A percentile compares a stretch with the other conserved stretches of the same genome.
Conservation (phyloP, 2,329 filamentous ascomycete genomes). For the Xylaria sp. region DNA sequence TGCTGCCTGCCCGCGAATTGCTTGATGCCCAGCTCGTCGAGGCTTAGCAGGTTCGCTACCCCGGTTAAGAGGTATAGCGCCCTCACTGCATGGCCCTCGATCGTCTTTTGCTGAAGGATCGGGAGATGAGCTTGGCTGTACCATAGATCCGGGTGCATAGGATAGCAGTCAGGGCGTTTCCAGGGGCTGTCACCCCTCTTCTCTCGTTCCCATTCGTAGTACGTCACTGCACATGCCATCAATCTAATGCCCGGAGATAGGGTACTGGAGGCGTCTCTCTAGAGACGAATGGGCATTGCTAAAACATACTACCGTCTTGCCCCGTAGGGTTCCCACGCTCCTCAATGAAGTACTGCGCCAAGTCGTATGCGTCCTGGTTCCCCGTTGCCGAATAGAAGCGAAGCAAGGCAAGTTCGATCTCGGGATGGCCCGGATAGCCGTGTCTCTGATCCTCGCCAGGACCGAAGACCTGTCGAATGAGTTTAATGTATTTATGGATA, state of each 20-base stretch:
- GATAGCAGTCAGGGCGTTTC: constrained; percentile 60
- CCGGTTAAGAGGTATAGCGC: constrained; percentile 70
- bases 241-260: neutral
- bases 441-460: constrained; percentile 60
- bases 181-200: constrained; percentile 61
- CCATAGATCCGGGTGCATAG: constrained; percentile 55
- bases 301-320: constrained; percentile 53
- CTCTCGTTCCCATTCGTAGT: constrained; percentile 65
- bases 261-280: neutral
- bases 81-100: constrained; percentile 70
- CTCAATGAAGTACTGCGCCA: constrained; percentile 67
- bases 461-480: constrained; percentile 64
- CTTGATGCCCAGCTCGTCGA: constrained; percentile 48
- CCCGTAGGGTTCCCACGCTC: constrained; percentile 67
- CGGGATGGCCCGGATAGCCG: constrained; percentile 70
- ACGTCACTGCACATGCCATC: constrained; percentile 52
- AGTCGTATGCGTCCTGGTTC: constrained; percentile 52
- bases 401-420: constrained; percentile 61
- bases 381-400: constrained; percentile 53
- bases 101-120: constrained; percentile 62
- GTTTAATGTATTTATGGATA: constrained; percentile 64
- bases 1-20: constrained; percentile 42
- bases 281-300: neutral
- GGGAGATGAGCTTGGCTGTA: constrained; percentile 69
- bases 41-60: constrained; percentile 64